phyloP scores from a whole-genome alignment of 148 eudicot genomes.

The Hydrangea macrophylla region DNA sequence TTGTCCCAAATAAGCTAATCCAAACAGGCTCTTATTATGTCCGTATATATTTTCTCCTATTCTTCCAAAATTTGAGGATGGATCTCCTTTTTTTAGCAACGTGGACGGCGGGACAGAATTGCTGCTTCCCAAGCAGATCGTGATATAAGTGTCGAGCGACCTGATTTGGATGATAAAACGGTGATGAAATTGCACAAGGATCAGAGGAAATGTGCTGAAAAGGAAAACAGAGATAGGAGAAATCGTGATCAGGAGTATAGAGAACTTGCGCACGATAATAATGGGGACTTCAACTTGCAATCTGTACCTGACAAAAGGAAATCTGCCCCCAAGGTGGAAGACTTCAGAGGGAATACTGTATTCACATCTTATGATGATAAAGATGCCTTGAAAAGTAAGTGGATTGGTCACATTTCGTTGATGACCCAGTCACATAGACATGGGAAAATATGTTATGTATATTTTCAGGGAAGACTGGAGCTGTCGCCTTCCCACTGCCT shows the following conservation, averaged over 20 bases:
- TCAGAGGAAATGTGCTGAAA: constrained; percentile 73
- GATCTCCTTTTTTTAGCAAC: constrained; percentile 38
- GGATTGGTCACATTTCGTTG: not conserved
- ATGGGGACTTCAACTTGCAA: constrained; percentile 48
- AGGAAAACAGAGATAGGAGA: constrained; percentile 71
- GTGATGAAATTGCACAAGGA: constrained; percentile 65
- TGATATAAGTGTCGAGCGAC: constrained; percentile 61
- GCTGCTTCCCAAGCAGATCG: constrained; percentile 53
- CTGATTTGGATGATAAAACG: constrained; percentile 70
- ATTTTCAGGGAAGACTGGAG: not conserved
- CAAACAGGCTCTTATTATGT: too few relatives aligned
- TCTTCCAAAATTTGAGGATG: constrained; percentile 2
- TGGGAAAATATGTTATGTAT: not conserved
- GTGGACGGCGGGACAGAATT: constrained; percentile 64
- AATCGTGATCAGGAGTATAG: constrained; percentile 59
- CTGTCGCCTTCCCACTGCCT: not conserved
- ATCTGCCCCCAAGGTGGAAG: constrained; percentile 62
- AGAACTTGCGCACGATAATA: constrained; percentile 61
- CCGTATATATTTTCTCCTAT: not conserved
- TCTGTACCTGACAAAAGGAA: constrained; percentile 65
- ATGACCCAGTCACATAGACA: not conserved
- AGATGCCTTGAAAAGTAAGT: constrained; percentile 80
- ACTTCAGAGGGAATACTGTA: constrained; percentile 37
- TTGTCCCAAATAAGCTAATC: too few relatives aligned
- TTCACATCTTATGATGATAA: constrained; percentile 60